phyloP scores from a whole-genome alignment of 2,329 filamentous ascomycete genomes.

The Xylaria arbuscula region DNA sequence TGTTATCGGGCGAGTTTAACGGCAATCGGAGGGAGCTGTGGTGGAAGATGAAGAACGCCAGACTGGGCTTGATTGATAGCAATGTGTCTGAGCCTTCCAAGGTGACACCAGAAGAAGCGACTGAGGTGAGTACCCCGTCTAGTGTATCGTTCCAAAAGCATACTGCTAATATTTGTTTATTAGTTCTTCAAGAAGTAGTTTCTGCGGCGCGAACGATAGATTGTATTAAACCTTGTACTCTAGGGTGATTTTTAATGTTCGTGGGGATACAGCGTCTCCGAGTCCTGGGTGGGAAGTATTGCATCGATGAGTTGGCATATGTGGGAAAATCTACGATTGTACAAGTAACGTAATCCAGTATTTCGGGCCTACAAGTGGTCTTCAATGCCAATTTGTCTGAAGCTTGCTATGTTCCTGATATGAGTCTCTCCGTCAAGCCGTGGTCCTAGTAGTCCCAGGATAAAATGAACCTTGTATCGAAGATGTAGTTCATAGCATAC shows the following conservation, averaged over 20 bases:
- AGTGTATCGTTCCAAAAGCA: background rate
- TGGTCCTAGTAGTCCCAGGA: too few relatives aligned
- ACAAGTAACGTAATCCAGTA: background rate
- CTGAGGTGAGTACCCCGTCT: conserved; percentile 58
- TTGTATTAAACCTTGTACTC: conserved; percentile 16
- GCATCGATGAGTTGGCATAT: background rate
- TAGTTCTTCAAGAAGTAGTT: conserved; percentile 45
- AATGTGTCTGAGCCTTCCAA: conserved; percentile 71
- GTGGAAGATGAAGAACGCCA: conserved; percentile 74
- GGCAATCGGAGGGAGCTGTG: conserved; percentile 86
- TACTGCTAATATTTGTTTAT: conserved; percentile 32
- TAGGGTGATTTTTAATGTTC: background rate
- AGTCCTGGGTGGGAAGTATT: conserved; percentile 3
- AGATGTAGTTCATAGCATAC: too few relatives aligned
- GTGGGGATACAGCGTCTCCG: conserved; percentile 6
- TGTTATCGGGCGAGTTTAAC: conserved; percentile 76
- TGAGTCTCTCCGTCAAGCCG: too few relatives aligned
- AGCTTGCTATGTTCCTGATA: too few relatives aligned
- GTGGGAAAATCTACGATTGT: background rate
- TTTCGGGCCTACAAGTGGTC: background rate
- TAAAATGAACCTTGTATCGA: too few relatives aligned
- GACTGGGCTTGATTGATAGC: conserved; percentile 78
- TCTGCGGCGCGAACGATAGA: conserved; percentile 3
- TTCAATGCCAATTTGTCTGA: too few relatives aligned
- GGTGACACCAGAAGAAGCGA: conserved; percentile 77